Base-by-base conservation (phyloP, 768 basidiomycete genomes). In the Boletus patriciae region DNA sequence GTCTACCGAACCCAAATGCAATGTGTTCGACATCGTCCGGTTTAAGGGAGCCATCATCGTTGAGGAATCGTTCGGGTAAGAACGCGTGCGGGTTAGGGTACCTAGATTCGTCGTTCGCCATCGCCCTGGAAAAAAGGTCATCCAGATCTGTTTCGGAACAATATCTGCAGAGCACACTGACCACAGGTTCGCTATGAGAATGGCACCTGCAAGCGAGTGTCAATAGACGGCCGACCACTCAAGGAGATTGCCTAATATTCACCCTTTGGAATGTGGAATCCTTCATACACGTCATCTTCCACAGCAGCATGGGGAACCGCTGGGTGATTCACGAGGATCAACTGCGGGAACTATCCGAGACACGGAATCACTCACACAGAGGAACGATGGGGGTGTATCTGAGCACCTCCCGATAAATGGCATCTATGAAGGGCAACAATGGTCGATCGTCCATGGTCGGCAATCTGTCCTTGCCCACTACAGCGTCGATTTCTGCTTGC, bases 211-310 rank as follows among this genome's bases (percentile, higher is more conserved):
- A 25, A 29, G 3, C 1, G 7, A 3, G 6, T 1, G 12, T 54
- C 21, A 36, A 31, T 36, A 15, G 3, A 15, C 6, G 1, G 25
- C 34, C 16, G 4, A 4, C 0, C 2, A 9, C 11, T 5, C 0
- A 7, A 19, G 34, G 21, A 23, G 6, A 12, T 38, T 6, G 2
- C 15, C 0, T 1, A 23, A 8, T 18, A 52, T 13, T 46, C 9
- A 60, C 63, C 53, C 52, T 75, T 75, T 6, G 83, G 83, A 49
- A 86, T 86, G 12, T 77, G 66, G 50, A 79, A 80, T 18, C 77
- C 74, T 27, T 64, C 61, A 52, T 78, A 80, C 8, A 72, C 54
- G 38, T 78, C 78, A 27, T 78, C 76, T 19, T 74, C 57, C 0
- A 75, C 74, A 3, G 64, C 25, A 9, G 56, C 49, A 55, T 72